A percentile compares a stretch with the other conserved stretches of the same genome.
phyloP scores from a whole-genome alignment of 164 flowering plant species.

The Annona cherimola region DNA sequence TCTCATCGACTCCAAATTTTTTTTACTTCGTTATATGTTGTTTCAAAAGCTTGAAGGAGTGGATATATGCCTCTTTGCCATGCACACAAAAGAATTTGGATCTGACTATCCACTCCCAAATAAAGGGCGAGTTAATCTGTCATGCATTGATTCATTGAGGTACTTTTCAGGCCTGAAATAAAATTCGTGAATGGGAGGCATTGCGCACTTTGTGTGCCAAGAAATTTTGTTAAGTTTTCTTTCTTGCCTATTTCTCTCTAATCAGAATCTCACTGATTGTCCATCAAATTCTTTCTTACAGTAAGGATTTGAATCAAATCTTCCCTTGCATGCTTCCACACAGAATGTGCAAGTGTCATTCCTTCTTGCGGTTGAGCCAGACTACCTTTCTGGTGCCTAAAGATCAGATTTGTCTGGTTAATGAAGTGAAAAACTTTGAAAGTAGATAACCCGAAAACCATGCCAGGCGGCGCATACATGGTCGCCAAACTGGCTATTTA shows the following conservation, averaged over 20 bases:
- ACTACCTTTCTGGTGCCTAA: not conserved
- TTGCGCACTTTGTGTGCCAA: slow-evolving; percentile 94
- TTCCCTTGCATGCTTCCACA: not conserved
- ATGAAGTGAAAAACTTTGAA: not conserved
- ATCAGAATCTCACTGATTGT: not conserved
- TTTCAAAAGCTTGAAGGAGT: slow-evolving; percentile 99
- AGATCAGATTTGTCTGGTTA: not conserved
- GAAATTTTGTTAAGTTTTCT: slow-evolving; percentile 70
- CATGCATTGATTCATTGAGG: slow-evolving; percentile 95
- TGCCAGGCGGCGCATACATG: not conserved
- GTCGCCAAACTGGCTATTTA: not conserved
- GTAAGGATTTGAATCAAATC: not conserved
- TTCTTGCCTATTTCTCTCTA: not conserved
- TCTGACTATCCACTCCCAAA: slow-evolving; percentile 82
- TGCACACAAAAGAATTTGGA: slow-evolving; percentile 99
- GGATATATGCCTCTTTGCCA: slow-evolving; percentile 97
- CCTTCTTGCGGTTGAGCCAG: not conserved
- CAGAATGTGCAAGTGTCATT: not conserved
- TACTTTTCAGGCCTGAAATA: slow-evolving; percentile 87
- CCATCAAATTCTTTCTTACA: not conserved
- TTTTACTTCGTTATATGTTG: slow-evolving; percentile 26
- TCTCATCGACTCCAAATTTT: too few species aligned
- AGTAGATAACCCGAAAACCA: not conserved
- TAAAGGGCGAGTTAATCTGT: slow-evolving; percentile 91
- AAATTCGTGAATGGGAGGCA: slow-evolving; percentile 89